Evolutionary conservation across 176 grass and related monocot genomes (phyloP).

Genomic region (Neostapfia colusana): DNA sequence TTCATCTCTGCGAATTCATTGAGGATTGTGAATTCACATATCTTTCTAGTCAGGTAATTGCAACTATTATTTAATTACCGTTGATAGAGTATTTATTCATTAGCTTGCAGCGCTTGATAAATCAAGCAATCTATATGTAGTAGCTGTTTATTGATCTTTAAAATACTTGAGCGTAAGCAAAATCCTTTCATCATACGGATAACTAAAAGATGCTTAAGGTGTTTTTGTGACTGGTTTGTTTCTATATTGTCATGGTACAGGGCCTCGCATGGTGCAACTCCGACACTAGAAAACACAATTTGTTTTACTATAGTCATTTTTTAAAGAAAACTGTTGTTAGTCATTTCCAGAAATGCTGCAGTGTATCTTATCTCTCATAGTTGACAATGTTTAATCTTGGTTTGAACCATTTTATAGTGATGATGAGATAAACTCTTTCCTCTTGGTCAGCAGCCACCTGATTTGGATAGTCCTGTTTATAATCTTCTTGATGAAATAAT

Average conservation of each 20-base stretch:
- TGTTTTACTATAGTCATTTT: background rate
- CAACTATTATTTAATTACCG: constrained; percentile 6
- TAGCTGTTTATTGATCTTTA: constrained; percentile 3
- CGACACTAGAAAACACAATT: background rate
- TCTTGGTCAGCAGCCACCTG: background rate
- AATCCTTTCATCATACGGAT: background rate
- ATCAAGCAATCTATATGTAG: constrained; percentile 1
- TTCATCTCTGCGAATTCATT: constrained; percentile 97
- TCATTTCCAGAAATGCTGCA: background rate
- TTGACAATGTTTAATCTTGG: background rate
- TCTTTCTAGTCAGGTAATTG: constrained; percentile 85
- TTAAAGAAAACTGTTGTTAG: background rate
- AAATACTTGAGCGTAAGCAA: background rate
- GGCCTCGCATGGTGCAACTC: background rate
- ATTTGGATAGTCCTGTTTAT: constrained; percentile 20
- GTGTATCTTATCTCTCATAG: background rate
- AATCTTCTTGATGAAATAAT: constrained; percentile 8
- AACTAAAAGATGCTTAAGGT: background rate
- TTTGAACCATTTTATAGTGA: background rate
- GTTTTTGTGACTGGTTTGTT: background rate
- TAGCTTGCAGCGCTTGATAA: constrained; percentile 14
- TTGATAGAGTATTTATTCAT: constrained; percentile 20
- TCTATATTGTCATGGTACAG: background rate
- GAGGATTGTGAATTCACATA: constrained; percentile 99
- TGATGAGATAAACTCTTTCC: background rate